Conservation (phyloP, 352 stramenopile genomes). For the Hyaloperonospora brassicae region DNA sequence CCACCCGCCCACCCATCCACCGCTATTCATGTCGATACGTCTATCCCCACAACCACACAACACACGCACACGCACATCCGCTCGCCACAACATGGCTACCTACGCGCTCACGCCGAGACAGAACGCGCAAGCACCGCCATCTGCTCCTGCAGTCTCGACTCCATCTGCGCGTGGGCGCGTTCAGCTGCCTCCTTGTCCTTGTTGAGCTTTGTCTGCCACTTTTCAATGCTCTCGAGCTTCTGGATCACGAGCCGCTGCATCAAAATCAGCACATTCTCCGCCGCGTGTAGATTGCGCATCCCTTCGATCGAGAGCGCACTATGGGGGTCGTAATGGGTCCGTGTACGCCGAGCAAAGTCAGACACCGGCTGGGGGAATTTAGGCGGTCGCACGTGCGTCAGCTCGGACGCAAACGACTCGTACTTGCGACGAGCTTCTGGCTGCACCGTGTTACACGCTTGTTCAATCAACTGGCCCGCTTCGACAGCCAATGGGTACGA, state of each 20-base stretch:
- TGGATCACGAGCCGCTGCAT: constrained; percentile 75
- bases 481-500: constrained; percentile 73
- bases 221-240: constrained; percentile 74
- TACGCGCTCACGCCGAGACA: constrained; percentile 39
- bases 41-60: constrained; percentile 28
- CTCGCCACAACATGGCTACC: constrained; percentile 26
- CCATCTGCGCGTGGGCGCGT: constrained; percentile 45
- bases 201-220: constrained; percentile 62
- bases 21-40: constrained; percentile 12
- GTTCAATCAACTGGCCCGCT: constrained; percentile 64
- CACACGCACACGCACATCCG: constrained; percentile 16
- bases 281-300: constrained; percentile 65
- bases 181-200: constrained; percentile 56
- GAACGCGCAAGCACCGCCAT: constrained; percentile 52
- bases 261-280: constrained; percentile 77
- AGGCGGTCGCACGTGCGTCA: constrained; percentile 41
- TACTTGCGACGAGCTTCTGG: constrained; percentile 71
- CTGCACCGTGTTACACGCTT: constrained; percentile 60
- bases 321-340: constrained; percentile 51
- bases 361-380: constrained; percentile 59
- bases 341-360: constrained; percentile 47
- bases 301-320: constrained; percentile 58
- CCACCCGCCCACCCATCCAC: constrained; percentile 10
- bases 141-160: constrained; percentile 60
- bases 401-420: constrained; percentile 43